phyloP scores from a whole-genome alignment of 2,329 filamentous ascomycete species.

The Cytospora leucostoma region DNA sequence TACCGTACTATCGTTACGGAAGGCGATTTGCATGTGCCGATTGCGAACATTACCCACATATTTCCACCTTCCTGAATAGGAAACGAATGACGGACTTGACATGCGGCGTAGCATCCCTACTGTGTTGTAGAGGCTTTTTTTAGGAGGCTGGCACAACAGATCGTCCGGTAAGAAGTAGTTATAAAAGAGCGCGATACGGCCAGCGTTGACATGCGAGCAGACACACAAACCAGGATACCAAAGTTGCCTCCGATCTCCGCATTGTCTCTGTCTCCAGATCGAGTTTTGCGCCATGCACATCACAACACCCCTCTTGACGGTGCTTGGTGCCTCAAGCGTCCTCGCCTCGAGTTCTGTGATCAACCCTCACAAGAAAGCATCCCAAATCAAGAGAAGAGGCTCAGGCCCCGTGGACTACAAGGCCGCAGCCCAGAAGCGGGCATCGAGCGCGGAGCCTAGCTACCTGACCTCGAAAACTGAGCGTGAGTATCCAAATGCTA shows the following conservation, averaged over 20 bases:
- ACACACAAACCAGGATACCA: background rate
- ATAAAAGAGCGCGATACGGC: background rate
- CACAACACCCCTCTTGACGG: background rate
- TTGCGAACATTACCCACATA: background rate
- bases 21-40: background rate
- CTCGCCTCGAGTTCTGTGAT: background rate
- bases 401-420: background rate
- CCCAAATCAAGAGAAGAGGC: background rate
- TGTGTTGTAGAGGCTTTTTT: background rate
- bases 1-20: background rate
- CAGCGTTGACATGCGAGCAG: background rate
- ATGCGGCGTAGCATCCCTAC: background rate
- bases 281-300: conserved; percentile 6
- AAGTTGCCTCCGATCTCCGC: background rate
- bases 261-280: background rate
- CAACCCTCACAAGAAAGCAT: conserved; percentile 3
- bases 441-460: background rate
- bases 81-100: background rate
- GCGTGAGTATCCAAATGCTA: background rate
- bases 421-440: background rate
- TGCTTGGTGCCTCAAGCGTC: conserved; percentile 7
- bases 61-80: conserved; percentile 1
- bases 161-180: background rate
- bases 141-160: background rate
- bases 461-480: conserved; percentile 21